These are phyloP conservation scores for Murraya paniculata DNA, from an alignment of 345 rosid species.

Conservation along the genomic window DNA sequence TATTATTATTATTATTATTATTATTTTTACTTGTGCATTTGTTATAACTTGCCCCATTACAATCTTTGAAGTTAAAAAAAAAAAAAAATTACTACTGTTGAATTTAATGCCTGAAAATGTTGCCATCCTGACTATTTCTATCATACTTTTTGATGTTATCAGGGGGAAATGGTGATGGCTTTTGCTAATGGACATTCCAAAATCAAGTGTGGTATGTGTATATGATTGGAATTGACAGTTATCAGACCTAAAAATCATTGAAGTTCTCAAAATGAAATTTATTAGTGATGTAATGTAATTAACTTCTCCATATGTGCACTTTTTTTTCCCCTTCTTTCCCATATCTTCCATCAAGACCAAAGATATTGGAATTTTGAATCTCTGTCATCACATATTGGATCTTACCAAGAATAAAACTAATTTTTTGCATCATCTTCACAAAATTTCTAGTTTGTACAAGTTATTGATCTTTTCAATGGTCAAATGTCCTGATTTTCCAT, in stretches of 20 bases:
- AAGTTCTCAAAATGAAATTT: background rate
- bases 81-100: background rate
- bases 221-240: background rate
- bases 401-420: background rate
- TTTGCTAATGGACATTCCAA: conserved; percentile 90
- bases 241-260: conserved; percentile 7
- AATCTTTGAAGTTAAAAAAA: background rate
- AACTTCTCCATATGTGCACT: background rate
- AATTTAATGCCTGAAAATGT: background rate
- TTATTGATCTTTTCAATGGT: background rate
- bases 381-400: background rate
- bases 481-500: background rate
- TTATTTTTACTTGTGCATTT: background rate
- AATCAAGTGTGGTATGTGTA: conserved; percentile 81
- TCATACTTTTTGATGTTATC: conserved; percentile 21
- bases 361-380: background rate
- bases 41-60: background rate
- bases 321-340: accelerated
- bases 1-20: too few species aligned
- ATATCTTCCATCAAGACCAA: background rate
- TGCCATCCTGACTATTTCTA: conserved; percentile 6
- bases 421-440: background rate
- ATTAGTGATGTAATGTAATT: background rate
- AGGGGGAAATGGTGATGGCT: conserved; percentile 85
- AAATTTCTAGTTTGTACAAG: background rate